Conservation (phyloP, 2,329 filamentous ascomycete species). For the Diaporthe vexans region DNA sequence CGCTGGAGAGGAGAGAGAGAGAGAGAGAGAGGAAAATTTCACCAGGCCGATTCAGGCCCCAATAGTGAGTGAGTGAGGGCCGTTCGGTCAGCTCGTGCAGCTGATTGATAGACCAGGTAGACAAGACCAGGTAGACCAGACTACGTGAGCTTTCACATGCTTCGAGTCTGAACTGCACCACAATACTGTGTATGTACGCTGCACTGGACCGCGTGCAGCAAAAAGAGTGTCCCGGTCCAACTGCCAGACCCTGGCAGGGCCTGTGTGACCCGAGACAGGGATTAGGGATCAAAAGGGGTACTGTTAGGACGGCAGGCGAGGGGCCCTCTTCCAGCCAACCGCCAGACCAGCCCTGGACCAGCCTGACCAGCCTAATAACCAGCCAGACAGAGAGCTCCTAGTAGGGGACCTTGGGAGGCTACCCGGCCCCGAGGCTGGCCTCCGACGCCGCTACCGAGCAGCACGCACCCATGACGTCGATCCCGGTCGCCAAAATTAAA, state of each 20-base stretch:
- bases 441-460: conserved; percentile 12
- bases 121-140: not conserved
- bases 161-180: not conserved
- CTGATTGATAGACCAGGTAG: conserved; percentile 7
- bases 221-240: not conserved
- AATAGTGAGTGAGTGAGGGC: not conserved
- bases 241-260: not conserved
- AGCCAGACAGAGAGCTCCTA: too few relatives aligned
- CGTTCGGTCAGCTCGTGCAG: conserved; percentile 8
- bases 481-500: conserved; percentile 16
- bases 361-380: not conserved
- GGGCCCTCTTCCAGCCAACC: too few relatives aligned
- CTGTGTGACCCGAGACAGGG: conserved; percentile 4
- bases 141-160: conserved; percentile 29
- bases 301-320: not conserved
- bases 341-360: not conserved
- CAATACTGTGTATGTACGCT: too few relatives aligned
- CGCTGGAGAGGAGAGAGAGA: too few relatives aligned
- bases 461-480: conserved; percentile 36
- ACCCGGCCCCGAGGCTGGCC: conserved; percentile 22
- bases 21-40: conserved; percentile 3
- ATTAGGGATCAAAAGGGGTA: conserved; percentile 2
- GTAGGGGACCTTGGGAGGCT: not conserved
- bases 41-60: conserved; percentile 12
- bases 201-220: not conserved